Conservation (phyloP, 2,329 filamentous ascomycete species). For the Chaetoscypha palmicola region DNA sequence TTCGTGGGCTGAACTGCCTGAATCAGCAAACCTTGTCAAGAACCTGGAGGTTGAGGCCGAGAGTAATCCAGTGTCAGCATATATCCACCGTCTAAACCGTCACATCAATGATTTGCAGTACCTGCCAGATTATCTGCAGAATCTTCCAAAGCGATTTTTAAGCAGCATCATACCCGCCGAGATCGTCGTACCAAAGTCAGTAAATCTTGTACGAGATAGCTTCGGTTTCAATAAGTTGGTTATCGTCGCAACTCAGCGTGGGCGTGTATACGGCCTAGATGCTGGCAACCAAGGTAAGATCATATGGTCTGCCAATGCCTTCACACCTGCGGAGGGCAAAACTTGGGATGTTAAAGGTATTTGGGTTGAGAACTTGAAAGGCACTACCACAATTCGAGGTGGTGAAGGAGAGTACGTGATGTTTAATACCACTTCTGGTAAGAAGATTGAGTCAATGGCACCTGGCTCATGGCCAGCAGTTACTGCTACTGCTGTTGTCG, state of each 20-base stretch:
- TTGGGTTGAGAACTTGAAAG: constrained; percentile 49
- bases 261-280: constrained; percentile 74
- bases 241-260: constrained; percentile 70
- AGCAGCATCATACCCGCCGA: constrained; percentile 50
- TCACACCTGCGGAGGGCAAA: constrained; percentile 47
- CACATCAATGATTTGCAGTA: constrained; percentile 72
- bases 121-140: constrained; percentile 66
- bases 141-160: constrained; percentile 61
- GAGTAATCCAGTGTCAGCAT: constrained; percentile 72
- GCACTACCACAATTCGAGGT: constrained; percentile 34
- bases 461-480: constrained; percentile 36
- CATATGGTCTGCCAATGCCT: constrained; percentile 65
- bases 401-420: constrained; percentile 53
- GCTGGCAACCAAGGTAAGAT: constrained; percentile 66
- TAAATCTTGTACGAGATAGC: constrained; percentile 55
- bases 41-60: constrained; percentile 82
- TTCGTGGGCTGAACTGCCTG: constrained; percentile 70
- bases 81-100: constrained; percentile 76
- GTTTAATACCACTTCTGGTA: constrained; percentile 48
- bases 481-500: constrained; percentile 45
- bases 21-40: constrained; percentile 66
- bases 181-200: constrained; percentile 37
- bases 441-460: constrained; percentile 38
- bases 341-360: constrained; percentile 64
- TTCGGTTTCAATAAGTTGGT: constrained; percentile 89